Base-by-base conservation (phyloP, 148 eudicot genomes). In the Rhododendron mucronatum region DNA sequence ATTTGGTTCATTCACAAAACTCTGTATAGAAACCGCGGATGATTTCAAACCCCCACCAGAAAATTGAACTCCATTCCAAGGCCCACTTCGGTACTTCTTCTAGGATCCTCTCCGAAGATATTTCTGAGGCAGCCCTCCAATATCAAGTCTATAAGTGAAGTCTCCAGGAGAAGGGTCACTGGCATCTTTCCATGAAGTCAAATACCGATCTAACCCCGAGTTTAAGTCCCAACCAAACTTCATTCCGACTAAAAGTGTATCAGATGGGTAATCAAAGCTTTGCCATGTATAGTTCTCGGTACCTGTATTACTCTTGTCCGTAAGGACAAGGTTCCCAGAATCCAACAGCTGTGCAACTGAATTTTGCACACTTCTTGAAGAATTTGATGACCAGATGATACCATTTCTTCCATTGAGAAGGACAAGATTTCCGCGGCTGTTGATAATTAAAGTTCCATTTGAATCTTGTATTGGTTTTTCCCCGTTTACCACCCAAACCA, bases 271-370 rank as follows among this genome's bases (percentile, higher is more conserved):
- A 33, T 33, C 35, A 33, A 80, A 80, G 63, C 63, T 80, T 8
- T 80, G 83, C 65, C 65, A 81, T 81, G 7, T 51, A 20, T 55
- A 53, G 47, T 5, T 81, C 63, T 81, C 28, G 12, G 69, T 81
- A 8, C 13, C 20, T 2, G 5, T 14, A 74, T 20, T 8, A 44
- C 81, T 78, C 80, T 44, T 67, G 35, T 86, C 87, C 30, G 1
- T 13, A 1, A 88, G 55, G 1, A 90, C 85, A 16, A 90, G 83
- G 81, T 88, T 90, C 7, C 91, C 91, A 2, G 88, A 37, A 39
- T 86, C 67, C 6, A 86, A 20, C 3, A 88, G 51, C 51, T 83
- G 83, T 1, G 75, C 84, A 30, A 69, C 47, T 14, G 57, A 79
- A 73, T 33, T 82, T 82, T 59, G 47, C 74, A 4, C 82, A 26